phyloP scores from a whole-genome alignment of 768 basidiomycete genomes.

The Butyriboletus loyo region DNA sequence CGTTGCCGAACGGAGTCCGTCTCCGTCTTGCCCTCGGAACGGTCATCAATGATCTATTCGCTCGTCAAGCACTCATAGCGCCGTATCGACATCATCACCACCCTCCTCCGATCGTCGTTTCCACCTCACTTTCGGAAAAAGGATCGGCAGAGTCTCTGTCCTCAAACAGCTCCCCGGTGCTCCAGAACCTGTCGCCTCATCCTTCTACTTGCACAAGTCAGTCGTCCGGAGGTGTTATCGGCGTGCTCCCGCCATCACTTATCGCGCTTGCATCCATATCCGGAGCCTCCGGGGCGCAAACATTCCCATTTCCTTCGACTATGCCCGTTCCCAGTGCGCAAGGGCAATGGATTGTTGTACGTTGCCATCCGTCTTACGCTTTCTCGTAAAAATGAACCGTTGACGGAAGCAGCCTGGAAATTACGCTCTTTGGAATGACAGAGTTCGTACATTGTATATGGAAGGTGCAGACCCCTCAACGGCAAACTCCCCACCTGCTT shows the following conservation, averaged over 20 bases:
- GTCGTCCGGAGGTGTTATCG: slow-evolving; percentile 14
- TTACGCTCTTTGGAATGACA: slow-evolving; percentile 34
- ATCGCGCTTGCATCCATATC: slow-evolving; percentile 30
- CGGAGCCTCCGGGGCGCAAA: slow-evolving; percentile 10
- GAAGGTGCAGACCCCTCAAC: slow-evolving; percentile 61
- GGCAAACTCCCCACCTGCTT: slow-evolving; percentile 57
- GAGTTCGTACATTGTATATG: slow-evolving; percentile 51
- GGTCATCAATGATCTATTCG: slow-evolving; percentile 80
- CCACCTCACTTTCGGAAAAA: slow-evolving; percentile 25
- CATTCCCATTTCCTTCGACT: slow-evolving; percentile 3
- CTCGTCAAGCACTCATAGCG: slow-evolving; percentile 55
- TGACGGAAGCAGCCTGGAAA: slow-evolving; percentile 10
- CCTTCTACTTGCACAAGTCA: slow-evolving; percentile 20
- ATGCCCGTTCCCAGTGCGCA: slow-evolving; percentile 3
- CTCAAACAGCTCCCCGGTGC: slow-evolving; percentile 22
- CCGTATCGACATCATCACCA: slow-evolving; percentile 35
- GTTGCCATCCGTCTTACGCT: neutral
- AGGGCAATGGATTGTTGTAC: slow-evolving; percentile 12
- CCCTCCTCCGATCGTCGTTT: slow-evolving; percentile 34
- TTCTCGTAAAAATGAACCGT: neutral
- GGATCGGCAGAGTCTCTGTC: slow-evolving; percentile 22
- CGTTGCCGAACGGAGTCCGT: slow-evolving; percentile 77
- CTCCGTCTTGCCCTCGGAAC: slow-evolving; percentile 72
- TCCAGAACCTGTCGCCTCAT: slow-evolving; percentile 22
- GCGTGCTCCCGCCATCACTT: slow-evolving; percentile 30